Evolutionary conservation across 176 grass and related monocot genomes (phyloP).

Genomic region (Carex scoparia): DNA sequence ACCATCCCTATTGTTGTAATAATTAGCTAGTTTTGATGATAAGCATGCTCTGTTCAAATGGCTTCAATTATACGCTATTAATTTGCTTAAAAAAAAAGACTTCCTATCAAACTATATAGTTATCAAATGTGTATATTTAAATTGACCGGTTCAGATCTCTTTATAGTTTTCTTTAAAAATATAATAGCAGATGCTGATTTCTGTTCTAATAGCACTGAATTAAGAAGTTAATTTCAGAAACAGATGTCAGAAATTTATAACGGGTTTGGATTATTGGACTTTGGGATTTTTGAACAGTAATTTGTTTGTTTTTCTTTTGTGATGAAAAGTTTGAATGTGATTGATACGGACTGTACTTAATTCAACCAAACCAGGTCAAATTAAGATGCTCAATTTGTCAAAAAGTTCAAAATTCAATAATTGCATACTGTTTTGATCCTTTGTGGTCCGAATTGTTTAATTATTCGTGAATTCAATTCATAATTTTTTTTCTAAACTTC

Average conservation of each 20-base stretch:
- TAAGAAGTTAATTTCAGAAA: not conserved
- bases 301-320: not conserved
- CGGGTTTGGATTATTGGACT: not conserved
- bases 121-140: not conserved
- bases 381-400: not conserved
- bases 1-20: no score
- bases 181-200: no score
- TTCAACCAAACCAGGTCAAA: not conserved
- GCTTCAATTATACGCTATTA: no score
- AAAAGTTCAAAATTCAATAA: not conserved
- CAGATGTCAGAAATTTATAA: not conserved
- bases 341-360: not conserved
- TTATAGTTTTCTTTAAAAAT: no score
- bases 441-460: not conserved
- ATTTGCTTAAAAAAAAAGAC: no score
- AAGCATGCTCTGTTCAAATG: no score
- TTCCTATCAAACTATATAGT: not conserved
- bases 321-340: not conserved
- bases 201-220: not conserved
- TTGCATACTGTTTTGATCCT: not conserved
- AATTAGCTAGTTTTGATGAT: no score
- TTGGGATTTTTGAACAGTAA: not conserved
- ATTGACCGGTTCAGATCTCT: not conserved
- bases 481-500: no score
- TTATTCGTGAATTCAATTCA: no score